Base-by-base conservation (phyloP, 106 monocot genomes). In the Agapanthus africanus region DNA sequence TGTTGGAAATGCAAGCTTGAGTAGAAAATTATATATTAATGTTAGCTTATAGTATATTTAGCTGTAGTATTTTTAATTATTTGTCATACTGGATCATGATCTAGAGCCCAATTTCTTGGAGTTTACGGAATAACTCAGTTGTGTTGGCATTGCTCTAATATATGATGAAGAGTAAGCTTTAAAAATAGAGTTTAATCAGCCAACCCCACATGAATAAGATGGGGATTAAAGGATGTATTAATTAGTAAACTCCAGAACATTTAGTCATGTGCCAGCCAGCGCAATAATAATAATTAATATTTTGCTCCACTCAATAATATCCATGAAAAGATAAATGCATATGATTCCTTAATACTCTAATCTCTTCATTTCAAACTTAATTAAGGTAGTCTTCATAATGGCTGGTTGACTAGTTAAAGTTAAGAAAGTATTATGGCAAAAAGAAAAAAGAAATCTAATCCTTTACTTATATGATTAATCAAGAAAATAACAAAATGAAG, bases 101-200 rank as follows among this genome's bases (percentile, higher is more conserved):
- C 2, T n/a, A 15, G 1, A 16, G 28, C 33, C 62, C 7, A 62
- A 36, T 28, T 62, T 36, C 62, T 36, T 35, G 62, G 62, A n/a
- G 21, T 35, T 62, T 62, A n/a, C 62, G 33, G 25, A 19, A 36
- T 36, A 37, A 62, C 62, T 62, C 28, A 34, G 62, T 34, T 62
- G 27, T 33, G 33, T 62, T 62, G 62, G 13, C 62, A 35, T 62
- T 19, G 13, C 18, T 19, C 3, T 35, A 35, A 16, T 9, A n/a
- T 18, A n/a, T 59, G 23, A 26, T 47, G 19, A 28, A 11, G 57
- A 59, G 23, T 27, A 31, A 28, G n/a, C n/a, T 8, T 59, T 28
- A 59, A 59, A 28, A 27, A 59, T 28, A 27, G 23, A 21, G 6
- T 59, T 59, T 36, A 62, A 31, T 19, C n/a, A 62, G 33, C 35